A percentile compares a stretch with the other conserved stretches of the same genome.
phyloP scores from a whole-genome alignment of 1,284 basidiomycete species.

The Austroboletus rostrupii region DNA sequence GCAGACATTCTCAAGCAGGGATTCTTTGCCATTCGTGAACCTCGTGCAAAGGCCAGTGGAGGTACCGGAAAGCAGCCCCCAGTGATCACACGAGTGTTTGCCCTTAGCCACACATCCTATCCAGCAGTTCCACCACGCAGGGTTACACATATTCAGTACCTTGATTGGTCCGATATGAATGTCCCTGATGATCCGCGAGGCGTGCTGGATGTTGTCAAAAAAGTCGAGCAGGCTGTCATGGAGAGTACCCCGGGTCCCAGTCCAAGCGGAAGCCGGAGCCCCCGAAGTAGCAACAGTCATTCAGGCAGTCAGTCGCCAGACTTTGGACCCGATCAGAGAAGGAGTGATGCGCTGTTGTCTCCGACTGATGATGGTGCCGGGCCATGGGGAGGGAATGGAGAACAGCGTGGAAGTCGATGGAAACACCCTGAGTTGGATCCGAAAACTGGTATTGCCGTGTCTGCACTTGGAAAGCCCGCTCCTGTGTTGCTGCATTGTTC shows the following conservation, averaged over 20 bases:
- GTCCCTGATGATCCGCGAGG: constrained; percentile 80
- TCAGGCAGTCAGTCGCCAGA: constrained; percentile 20
- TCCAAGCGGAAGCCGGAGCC: constrained; percentile 23
- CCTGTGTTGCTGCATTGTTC: constrained; percentile 80
- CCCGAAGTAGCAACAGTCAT: constrained; percentile 15
- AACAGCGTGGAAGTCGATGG: constrained; percentile 17
- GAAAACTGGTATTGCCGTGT: constrained; percentile 47
- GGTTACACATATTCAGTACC: constrained; percentile 81
- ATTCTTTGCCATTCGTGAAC: constrained; percentile 31
- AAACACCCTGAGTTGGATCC: constrained; percentile 41
- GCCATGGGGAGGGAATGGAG: constrained; percentile 17
- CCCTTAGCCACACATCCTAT: constrained; percentile 57
- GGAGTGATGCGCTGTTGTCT: constrained; percentile 13
- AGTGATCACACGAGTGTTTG: constrained; percentile 68
- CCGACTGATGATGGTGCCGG: constrained; percentile 10
- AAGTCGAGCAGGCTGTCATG: constrained; percentile 50
- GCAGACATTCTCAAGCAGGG: constrained; percentile 23
- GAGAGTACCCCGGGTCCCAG: constrained; percentile 41
- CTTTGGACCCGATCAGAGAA: constrained; percentile 2
- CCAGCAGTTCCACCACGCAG: constrained; percentile 56
- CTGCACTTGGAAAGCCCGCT: constrained; percentile 41
- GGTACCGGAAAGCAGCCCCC: constrained; percentile 24
- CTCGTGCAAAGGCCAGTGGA: constrained; percentile 4
- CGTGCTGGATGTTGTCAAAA: constrained; percentile 68
- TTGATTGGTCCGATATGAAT: constrained; percentile 93